These are phyloP conservation scores for Grosmannia clavigera DNA, from an alignment of 2,329 filamentous ascomycete species.

Conservation along the genomic window DNA sequence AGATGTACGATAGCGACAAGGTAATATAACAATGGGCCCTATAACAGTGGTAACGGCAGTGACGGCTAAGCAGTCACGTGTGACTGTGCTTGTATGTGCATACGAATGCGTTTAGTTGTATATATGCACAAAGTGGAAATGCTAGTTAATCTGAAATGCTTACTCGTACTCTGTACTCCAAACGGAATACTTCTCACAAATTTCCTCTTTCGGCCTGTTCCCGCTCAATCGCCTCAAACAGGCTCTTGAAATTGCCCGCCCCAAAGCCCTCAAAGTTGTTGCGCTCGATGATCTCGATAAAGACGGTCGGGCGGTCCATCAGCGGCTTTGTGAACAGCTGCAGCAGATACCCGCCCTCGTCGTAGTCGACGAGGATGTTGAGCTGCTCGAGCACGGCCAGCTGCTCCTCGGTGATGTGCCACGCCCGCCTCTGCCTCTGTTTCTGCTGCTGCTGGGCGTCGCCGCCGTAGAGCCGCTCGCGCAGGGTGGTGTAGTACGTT, in stretches of 20 bases:
- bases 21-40: no score
- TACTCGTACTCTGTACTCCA: no score
- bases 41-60: no score
- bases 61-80: no score
- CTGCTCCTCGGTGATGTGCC: constrained; percentile 59
- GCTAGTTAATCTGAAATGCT: no score
- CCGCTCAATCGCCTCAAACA: constrained; percentile 91
- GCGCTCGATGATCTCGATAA: constrained; percentile 91
- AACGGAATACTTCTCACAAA: constrained; percentile 30
- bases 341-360: constrained; percentile 76
- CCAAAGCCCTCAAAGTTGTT: constrained; percentile 87
- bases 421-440: constrained; percentile 15
- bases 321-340: constrained; percentile 75
- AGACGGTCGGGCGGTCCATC: constrained; percentile 90
- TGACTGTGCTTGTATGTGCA: no score
- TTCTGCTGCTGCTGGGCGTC: background rate
- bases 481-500: constrained; percentile 77
- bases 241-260: constrained; percentile 86
- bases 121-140: no score
- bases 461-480: constrained; percentile 40
- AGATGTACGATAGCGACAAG: no score
- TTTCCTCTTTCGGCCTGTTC: constrained; percentile 84
- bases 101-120: no score
- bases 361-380: constrained; percentile 90
- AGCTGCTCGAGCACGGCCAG: constrained; percentile 63